Percentiles rank a stretch among this genome's conserved stretches.
Conservation (phyloP, 345 rosid genomes). For the Corchorus olitorius region DNA sequence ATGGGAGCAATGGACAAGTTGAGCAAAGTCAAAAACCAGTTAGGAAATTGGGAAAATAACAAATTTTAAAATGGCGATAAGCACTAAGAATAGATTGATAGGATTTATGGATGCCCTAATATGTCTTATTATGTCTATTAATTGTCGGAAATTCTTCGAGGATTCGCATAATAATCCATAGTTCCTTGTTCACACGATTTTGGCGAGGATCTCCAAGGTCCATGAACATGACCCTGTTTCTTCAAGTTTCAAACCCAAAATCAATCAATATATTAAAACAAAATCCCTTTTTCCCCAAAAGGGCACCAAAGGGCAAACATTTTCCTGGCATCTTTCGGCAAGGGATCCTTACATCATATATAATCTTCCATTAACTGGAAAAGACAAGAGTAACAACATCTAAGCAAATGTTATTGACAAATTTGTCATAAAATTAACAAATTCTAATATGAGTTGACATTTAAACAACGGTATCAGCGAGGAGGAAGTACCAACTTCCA, state of each 20-base stretch:
- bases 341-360: neutral
- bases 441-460: conserved; percentile 31
- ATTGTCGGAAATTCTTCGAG: conserved; percentile 18
- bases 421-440: conserved; percentile 23
- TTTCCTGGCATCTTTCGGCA: neutral
- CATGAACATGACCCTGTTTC: conserved; percentile 1
- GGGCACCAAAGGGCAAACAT: too few relatives aligned
- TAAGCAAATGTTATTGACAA: conserved; percentile 13
- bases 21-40: too few relatives aligned
- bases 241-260: neutral
- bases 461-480: conserved; percentile 25
- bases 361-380: neutral
- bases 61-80: conserved; percentile 21
- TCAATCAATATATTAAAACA: too few relatives aligned
- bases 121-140: conserved; percentile 23
- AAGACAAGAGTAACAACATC: neutral
- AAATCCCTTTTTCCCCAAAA: too few relatives aligned
- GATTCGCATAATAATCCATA: conserved; percentile 17
- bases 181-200: conserved; percentile 18
- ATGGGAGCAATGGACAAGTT: too few relatives aligned
- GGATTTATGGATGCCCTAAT: conserved; percentile 7
- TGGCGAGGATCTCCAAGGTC: conserved; percentile 24
- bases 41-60: neutral
- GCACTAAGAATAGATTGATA: conserved; percentile 29
- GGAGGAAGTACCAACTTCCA: conserved; percentile 22